A percentile compares a stretch with the other conserved stretches of the same genome.
Evolutionary conservation across 306 rosid genomes (phyloP).

Genomic region (Dalbergia oliveri): DNA sequence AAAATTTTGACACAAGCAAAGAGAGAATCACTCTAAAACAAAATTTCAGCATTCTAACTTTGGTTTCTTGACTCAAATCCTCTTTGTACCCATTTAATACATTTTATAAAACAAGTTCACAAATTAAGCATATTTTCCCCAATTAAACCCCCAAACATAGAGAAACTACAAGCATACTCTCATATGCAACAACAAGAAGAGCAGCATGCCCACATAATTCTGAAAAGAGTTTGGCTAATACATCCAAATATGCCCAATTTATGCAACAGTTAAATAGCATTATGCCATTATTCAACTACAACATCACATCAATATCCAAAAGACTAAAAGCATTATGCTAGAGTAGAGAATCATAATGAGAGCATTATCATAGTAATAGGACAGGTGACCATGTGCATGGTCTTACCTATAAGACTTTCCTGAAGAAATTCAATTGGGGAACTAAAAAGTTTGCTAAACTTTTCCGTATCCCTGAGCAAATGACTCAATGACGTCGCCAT

Average conservation of each 20-base stretch:
- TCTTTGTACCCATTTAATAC: no score
- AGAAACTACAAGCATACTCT: slow-evolving; percentile 63
- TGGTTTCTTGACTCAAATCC: no score
- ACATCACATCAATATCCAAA: neutral
- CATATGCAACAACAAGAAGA: slow-evolving; percentile 55
- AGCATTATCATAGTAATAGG: neutral
- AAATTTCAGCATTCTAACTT: no score
- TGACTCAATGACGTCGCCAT: slow-evolving; percentile 65
- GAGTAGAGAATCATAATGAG: no score
- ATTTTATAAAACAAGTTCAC: no score
- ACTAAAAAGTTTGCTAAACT: slow-evolving; percentile 59
- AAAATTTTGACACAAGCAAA: no score
- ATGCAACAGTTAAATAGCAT: slow-evolving; percentile 42
- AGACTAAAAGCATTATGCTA: neutral
- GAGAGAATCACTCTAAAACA: no score
- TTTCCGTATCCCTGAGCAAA: slow-evolving; percentile 60
- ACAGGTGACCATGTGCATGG: neutral
- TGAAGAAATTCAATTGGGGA: slow-evolving; percentile 67
- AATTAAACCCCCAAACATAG: no score
- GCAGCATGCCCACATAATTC: slow-evolving; percentile 57
- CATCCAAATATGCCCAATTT: slow-evolving; percentile 67
- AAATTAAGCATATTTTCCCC: no score
- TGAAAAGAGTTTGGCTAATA: slow-evolving; percentile 54
- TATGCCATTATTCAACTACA: neutral
- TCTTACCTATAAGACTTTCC: slow-evolving; percentile 77